Evolutionary conservation across 495 filamentous ascomycete species (phyloP).

Genomic region (Pseudoneurospora amorphoporcata): DNA sequence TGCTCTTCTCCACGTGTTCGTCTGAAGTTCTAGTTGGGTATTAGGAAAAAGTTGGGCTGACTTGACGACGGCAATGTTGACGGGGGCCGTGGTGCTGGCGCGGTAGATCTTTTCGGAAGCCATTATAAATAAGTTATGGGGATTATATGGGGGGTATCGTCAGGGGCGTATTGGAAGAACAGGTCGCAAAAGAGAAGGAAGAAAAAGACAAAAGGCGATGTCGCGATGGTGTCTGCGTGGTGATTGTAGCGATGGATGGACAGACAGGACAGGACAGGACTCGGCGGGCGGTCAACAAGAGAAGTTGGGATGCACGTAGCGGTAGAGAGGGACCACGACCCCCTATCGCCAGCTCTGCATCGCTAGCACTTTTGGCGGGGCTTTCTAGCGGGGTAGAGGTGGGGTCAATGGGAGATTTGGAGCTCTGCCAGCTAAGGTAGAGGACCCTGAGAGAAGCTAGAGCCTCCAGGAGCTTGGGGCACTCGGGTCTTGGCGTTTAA

Average conservation of each 20-base stretch:
- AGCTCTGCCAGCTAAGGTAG: neutral
- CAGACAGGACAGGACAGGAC: neutral
- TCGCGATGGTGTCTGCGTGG: neutral
- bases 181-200: neutral
- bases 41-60: constrained; percentile 25
- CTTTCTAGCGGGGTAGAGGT: neutral
- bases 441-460: neutral
- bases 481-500: neutral
- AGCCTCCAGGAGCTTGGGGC: neutral
- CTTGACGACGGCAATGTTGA: constrained; percentile 99
- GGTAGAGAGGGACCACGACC: neutral
- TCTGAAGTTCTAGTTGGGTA: neutral
- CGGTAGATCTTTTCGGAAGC: constrained; percentile 55
- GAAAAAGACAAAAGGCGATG: neutral
- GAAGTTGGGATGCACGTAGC: neutral
- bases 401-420: neutral
- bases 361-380: neutral
- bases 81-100: constrained; percentile 90
- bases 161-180: neutral
- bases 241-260: neutral
- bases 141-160: neutral
- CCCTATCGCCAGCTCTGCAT: neutral
- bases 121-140: constrained; percentile 24
- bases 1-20: neutral
- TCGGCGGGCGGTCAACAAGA: neutral